A percentile compares a stretch with the other conserved stretches of the same genome.
phyloP scores from a whole-genome alignment of 2,329 filamentous ascomycete species.

The Geosmithia morbida region DNA sequence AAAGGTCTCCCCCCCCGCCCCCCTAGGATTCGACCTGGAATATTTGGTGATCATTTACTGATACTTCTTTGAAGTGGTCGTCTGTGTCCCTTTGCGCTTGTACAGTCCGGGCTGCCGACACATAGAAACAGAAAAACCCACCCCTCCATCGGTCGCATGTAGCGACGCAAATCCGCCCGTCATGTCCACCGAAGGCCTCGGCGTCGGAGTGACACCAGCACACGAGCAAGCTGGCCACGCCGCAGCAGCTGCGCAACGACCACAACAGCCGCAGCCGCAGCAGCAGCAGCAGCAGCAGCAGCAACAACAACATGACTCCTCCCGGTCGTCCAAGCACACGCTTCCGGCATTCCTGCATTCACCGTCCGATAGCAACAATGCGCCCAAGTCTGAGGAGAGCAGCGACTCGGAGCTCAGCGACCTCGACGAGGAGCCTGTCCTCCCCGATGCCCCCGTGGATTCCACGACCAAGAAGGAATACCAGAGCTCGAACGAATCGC shows the following conservation, averaged over 20 bases:
- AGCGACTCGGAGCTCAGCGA: conserved; percentile 55
- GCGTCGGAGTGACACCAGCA: conserved; percentile 24
- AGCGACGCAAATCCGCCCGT: conserved; percentile 19
- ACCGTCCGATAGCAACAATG: conserved; percentile 49
- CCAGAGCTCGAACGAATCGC: background rate
- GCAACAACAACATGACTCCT: conserved; percentile 1
- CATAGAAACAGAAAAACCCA: background rate
- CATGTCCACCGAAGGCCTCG: conserved; percentile 43
- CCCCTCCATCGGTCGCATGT: conserved; percentile 14
- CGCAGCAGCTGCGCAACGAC: conserved; percentile 5
- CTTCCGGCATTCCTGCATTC: conserved; percentile 39
- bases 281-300: no score
- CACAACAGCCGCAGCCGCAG: conserved; percentile 1
- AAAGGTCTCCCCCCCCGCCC: no score
- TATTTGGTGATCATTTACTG: background rate
- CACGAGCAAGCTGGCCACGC: conserved; percentile 5
- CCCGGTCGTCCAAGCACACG: conserved; percentile 15
- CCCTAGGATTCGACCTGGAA: background rate
- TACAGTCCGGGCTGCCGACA: background rate
- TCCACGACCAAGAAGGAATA: conserved; percentile 1
- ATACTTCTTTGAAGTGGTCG: no score
- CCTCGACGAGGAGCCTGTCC: conserved; percentile 34
- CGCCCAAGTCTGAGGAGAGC: conserved; percentile 36
- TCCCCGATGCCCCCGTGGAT: conserved; percentile 3
- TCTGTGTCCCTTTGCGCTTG: background rate